These are phyloP conservation scores for Salvia rosmarinus DNA, from an alignment of 257 asterid species.

Conservation along the genomic window DNA sequence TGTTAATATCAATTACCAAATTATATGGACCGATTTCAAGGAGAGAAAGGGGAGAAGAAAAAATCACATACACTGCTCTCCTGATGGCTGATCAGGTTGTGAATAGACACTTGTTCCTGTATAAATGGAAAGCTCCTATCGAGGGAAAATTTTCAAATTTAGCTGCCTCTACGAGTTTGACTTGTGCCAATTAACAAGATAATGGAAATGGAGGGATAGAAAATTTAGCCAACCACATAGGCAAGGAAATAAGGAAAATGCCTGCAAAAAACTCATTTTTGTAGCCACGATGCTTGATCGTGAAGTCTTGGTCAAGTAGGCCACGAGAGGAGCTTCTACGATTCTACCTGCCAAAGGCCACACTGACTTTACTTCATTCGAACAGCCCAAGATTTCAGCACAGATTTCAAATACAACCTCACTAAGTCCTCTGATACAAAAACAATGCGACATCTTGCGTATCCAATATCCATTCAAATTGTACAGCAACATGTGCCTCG, in stretches of 20 bases:
- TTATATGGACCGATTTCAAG: background rate
- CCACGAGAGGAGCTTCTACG: constrained; percentile 1
- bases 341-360: constrained; percentile 6
- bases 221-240: constrained; percentile 4
- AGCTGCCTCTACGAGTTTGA: constrained; percentile 10
- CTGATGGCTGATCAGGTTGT: constrained; percentile 17
- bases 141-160: background rate
- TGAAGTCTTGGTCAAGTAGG: constrained; percentile 10
- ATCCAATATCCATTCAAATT: background rate
- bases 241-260: background rate
- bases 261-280: constrained; percentile 7
- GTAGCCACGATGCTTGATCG: background rate
- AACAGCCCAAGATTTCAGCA: constrained; percentile 11
- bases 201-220: background rate
- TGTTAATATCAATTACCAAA: background rate
- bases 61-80: background rate
- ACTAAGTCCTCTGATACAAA: background rate
- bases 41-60: background rate
- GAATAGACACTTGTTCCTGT: background rate
- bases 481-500: background rate
- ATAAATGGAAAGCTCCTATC: background rate
- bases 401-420: background rate
- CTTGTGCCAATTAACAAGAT: background rate
- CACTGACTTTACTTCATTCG: background rate
- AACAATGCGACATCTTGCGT: background rate